Conservation (phyloP, 192 early-diverging fungal species). For the Coemansia aciculifera region DNA sequence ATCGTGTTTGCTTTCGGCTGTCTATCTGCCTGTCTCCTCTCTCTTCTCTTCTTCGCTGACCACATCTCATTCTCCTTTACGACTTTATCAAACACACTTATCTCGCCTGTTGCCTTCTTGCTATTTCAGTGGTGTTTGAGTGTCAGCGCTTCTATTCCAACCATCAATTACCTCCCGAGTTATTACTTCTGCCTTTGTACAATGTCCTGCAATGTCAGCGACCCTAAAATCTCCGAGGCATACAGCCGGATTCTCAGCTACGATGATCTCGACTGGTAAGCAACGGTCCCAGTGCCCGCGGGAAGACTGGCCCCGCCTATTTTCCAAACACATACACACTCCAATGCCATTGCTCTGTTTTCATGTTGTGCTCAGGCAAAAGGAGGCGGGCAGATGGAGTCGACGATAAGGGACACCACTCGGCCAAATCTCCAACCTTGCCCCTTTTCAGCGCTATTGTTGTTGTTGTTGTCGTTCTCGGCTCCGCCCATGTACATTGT, state of each 20-base stretch:
- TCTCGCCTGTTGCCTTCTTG: neutral
- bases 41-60: neutral
- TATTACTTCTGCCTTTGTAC: neutral
- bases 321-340: neutral
- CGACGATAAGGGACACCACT: constrained; percentile 9
- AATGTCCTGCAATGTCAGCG: constrained; percentile 44
- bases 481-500: neutral
- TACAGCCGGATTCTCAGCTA: constrained; percentile 34
- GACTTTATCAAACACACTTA: neutral
- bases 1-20: neutral
- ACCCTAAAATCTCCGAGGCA: constrained; percentile 40
- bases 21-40: neutral
- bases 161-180: neutral
- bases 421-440: constrained; percentile 6
- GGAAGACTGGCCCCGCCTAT: neutral
- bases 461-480: neutral
- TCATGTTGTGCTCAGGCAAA: neutral
- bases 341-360: neutral
- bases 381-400: neutral
- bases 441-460: neutral
- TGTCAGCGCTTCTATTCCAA: neutral
- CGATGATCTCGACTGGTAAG: constrained; percentile 50
- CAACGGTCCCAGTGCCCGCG: neutral
- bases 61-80: neutral
- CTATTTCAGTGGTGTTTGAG: neutral